Percentiles rank a stretch among this genome's conserved stretches.
These are phyloP conservation scores for Phaeotremella skinneri DNA, from an alignment of 768 basidiomycete genomes.

Conservation along the genomic window DNA sequence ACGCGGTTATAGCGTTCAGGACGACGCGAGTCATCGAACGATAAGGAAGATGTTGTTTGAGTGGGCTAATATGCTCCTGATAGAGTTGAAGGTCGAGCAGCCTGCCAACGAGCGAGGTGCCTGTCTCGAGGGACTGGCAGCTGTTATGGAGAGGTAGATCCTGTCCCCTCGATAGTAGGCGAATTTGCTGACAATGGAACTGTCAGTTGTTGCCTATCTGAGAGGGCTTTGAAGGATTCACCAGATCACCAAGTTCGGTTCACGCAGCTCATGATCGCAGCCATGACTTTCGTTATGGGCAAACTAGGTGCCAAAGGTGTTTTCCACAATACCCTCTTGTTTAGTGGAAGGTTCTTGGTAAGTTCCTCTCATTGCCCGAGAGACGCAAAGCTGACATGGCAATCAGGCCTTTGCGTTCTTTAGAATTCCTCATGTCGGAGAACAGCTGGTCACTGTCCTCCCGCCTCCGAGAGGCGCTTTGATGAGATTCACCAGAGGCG, in stretches of 20 bases:
- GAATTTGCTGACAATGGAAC: not conserved
- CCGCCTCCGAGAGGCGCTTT: constrained; percentile 52
- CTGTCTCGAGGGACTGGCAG: constrained; percentile 53
- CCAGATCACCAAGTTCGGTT: constrained; percentile 40
- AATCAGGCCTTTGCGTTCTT: constrained; percentile 55
- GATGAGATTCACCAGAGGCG: constrained; percentile 46
- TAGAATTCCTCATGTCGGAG: constrained; percentile 54
- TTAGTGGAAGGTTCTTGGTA: constrained; percentile 53
- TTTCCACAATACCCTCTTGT: constrained; percentile 55
- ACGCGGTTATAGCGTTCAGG: constrained; percentile 29
- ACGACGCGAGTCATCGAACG: constrained; percentile 27
- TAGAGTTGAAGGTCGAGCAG: constrained; percentile 52
- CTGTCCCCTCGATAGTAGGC: not conserved
- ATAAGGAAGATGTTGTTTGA: constrained; percentile 50
- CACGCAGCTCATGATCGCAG: constrained; percentile 46
- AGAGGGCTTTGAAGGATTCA: constrained; percentile 40
- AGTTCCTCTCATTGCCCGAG: constrained; percentile 11
- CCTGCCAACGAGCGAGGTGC: constrained; percentile 54
- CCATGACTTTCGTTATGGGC: constrained; percentile 53
- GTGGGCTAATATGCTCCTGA: constrained; percentile 49
- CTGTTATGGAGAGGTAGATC: constrained; percentile 52
- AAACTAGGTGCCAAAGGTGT: constrained; percentile 56
- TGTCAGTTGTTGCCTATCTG: constrained; percentile 49
- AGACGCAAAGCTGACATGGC: not conserved
- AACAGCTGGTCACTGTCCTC: constrained; percentile 53